Evolutionary conservation across 139 green algal genomes (phyloP).

Genomic region (Volvox reticuliferus): DNA sequence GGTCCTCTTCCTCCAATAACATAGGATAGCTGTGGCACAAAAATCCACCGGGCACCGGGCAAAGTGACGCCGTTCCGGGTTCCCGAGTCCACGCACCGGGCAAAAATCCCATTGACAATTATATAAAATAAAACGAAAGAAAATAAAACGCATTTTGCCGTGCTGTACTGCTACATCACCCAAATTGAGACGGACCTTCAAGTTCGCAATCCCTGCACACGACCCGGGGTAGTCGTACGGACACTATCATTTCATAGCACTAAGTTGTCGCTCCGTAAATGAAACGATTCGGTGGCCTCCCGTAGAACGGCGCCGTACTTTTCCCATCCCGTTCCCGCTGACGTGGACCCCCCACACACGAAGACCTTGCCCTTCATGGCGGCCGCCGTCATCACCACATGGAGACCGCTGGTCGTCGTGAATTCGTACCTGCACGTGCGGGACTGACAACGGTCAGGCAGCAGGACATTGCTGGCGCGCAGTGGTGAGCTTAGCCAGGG

Average conservation of each 20-base stretch:
- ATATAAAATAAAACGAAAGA: not conserved
- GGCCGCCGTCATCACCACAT: conserved; percentile 56
- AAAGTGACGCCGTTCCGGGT: too few relatives aligned
- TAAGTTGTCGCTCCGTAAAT: not conserved
- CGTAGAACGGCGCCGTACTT: conserved; percentile 1
- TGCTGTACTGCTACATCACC: not conserved
- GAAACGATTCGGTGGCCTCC: conserved; percentile 21
- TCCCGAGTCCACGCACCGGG: too few relatives aligned
- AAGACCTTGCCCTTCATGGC: conserved; percentile 53
- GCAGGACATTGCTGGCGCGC: too few relatives aligned
- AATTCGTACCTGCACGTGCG: conserved; percentile 56
- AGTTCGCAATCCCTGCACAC: too few relatives aligned
- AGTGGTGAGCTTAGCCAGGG: too few relatives aligned
- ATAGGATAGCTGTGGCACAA: too few relatives aligned
- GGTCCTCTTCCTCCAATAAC: too few relatives aligned
- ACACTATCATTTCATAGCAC: not conserved
- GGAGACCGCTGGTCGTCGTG: conserved; percentile 36
- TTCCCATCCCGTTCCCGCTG: not conserved
- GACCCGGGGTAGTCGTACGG: too few relatives aligned
- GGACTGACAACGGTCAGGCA: too few relatives aligned
- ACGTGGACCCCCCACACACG: conserved; percentile 39
- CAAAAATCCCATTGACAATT: not conserved
- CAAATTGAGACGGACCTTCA: too few relatives aligned
- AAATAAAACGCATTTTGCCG: not conserved
- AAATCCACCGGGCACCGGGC: too few relatives aligned